Percentiles rank a stretch among this genome's conserved stretches.
phyloP scores from a whole-genome alignment of 2,329 filamentous ascomycete genomes.

The Xylaria sp. region DNA sequence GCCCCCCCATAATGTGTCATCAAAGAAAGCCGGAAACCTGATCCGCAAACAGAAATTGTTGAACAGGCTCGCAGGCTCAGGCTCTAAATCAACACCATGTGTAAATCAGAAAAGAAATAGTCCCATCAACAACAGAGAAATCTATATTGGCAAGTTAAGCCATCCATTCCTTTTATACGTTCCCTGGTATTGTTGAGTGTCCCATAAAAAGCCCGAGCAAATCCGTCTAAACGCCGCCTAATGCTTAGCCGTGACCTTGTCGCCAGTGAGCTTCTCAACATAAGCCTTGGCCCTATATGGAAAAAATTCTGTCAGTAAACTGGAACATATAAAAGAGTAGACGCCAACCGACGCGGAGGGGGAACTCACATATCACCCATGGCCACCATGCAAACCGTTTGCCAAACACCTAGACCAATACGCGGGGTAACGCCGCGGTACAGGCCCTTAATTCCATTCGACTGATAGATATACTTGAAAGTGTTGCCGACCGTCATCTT shows the following conservation, averaged over 20 bases:
- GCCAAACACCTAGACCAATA: slow-evolving; percentile 96
- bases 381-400: slow-evolving; percentile 99
- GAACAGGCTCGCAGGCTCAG: slow-evolving; percentile 16
- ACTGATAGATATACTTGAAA: slow-evolving; percentile 86
- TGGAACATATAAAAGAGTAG: slow-evolving; percentile 14
- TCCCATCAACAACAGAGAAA: slow-evolving; percentile 16
- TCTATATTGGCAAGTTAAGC: slow-evolving; percentile 32
- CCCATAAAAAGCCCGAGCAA: slow-evolving; percentile 37
- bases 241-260: slow-evolving; percentile 73
- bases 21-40: slow-evolving; percentile 3
- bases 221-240: slow-evolving; percentile 56
- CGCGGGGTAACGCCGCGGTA: slow-evolving; percentile 96
- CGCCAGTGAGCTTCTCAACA: slow-evolving; percentile 73
- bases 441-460: slow-evolving; percentile 88
- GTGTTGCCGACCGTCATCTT: slow-evolving; percentile 97
- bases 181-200: slow-evolving; percentile 36
- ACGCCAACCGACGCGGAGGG: slow-evolving; percentile 12
- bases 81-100: slow-evolving; percentile 18
- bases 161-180: slow-evolving; percentile 27
- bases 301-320: slow-evolving; percentile 42
- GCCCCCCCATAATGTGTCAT: slow-evolving; percentile 1
- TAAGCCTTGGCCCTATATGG: slow-evolving; percentile 70
- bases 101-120: slow-evolving; percentile 18
- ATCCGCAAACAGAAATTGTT: slow-evolving; percentile 11
- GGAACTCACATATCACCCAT: slow-evolving; percentile 91